Base-by-base conservation (phyloP, 2,329 filamentous ascomycete genomes). In the Neonectria hederae region DNA sequence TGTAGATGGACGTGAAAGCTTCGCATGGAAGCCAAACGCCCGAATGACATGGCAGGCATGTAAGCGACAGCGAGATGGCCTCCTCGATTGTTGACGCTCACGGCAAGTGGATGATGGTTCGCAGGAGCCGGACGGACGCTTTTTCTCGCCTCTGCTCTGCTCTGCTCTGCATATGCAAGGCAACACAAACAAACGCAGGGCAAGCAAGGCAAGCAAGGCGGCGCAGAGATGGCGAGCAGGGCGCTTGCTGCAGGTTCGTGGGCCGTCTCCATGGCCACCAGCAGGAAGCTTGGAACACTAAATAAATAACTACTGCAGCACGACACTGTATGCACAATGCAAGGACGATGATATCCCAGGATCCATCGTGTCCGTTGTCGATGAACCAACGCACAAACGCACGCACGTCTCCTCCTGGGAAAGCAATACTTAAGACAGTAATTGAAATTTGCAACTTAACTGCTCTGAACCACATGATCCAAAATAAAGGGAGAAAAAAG, bases 121-220 rank as follows among this genome's bases (percentile, higher is more conserved):
- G 58, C 65, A 65, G 52, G 19, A 28, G 6, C 26, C 26, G 10
- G 26, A 28, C 7, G 35, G 61, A 59, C 48, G 21, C 49, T 65
- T 63, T 64, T 35, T 63, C 10, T 28, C 6, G 2, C 26, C 6
- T 2, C 6, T 35, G 30, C 49, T 35, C 28, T 26, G 35, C n/a
- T 46, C 57, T 19, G 38, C n/a, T 57, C 65, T 68, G 69, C 69
- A 72, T 68, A 72, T 72, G 69, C 69, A 72, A 62, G 68, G 66
- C 56, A 72, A 52, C 65, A 19, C 59, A 52, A 56, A n/a, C n/a
- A n/a, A 68, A 60, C 6, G 35, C 35, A 38, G 14, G 35, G 70
- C 65, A 72, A 66, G 68, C 52, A 48, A 72, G 64, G 30, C 26
- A 28, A 28, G 58, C 52, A 46, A 63, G 54, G 62, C 66, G 53